Base-by-base conservation (phyloP, 345 rosid genomes). In the Bretschneidera sinensis region DNA sequence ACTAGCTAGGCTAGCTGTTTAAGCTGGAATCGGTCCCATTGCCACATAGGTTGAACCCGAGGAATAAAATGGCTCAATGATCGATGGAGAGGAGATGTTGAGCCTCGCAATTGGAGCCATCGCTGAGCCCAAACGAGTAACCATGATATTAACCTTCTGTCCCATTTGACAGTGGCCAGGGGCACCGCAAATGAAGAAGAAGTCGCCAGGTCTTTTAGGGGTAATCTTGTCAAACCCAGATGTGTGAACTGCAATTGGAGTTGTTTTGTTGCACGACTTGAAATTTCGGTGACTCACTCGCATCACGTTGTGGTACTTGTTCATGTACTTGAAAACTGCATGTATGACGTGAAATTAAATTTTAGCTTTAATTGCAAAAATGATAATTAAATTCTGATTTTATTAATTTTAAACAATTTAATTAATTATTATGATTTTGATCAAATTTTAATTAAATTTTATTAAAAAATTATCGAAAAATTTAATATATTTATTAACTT, bases 111-210 rank as follows among this genome's bases (percentile, higher is more conserved):
- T 20, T 11, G 62, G 62, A 22, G 22, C 21, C 14, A 35, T n/a
- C n/a, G n/a, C 0, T 13, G 62, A 33, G 8, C 51, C n/a, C 21
- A 34, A n/a, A n/a, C n/a, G 16, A 15, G 5, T 60, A 33, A 73
- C 71, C 18, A 48, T n/a, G 24, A 74, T 34, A 4, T 71, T 60
- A n/a, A 71, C 56, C 62, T 61, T 74, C 28, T 74, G 76, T 7
- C 76, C 78, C 20, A 57, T 61, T 54, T 58, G 64, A 55, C 81
- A 74, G 35, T 71, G 78, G 25, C 74, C 76, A 10, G 69, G 66
- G 11, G 54, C 23, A 21, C 74, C 71, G 14, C 81, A 67, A 4
- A 74, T 49, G 39, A 61, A 78, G 53, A 62, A 78, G 21, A 43
- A 66, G 43, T 57, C 50, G 43, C 79, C 77, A 3, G 68, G 48